A percentile compares a stretch with the other conserved stretches of the same genome.
Conservation (phyloP, 73 alveolate species). For the Symbiodinium pilosum region DNA sequence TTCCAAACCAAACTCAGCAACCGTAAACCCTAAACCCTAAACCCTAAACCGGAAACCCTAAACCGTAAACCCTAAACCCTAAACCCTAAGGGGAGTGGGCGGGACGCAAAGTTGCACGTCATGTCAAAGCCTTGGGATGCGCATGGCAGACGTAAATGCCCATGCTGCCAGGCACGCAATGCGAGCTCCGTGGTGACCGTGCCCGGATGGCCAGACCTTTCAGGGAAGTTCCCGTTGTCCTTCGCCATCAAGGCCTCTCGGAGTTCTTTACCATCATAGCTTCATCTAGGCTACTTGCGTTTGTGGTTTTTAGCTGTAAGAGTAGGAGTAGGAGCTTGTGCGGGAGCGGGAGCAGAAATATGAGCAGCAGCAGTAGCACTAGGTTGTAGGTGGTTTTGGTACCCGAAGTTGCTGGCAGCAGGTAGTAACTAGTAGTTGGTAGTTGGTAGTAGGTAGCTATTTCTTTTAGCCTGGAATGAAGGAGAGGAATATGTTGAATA, state of each 20-base stretch:
- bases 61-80: neutral
- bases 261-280: neutral
- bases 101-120: neutral
- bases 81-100: neutral
- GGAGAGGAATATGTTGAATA: too few relatives aligned
- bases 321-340: too few relatives aligned
- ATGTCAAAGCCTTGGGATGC: neutral
- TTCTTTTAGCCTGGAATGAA: too few relatives aligned
- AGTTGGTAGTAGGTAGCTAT: too few relatives aligned
- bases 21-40: neutral
- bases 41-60: neutral
- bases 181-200: slow-evolving; percentile 59
- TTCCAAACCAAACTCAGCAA: neutral
- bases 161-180: slow-evolving; percentile 28
- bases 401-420: too few relatives aligned
- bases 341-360: too few relatives aligned
- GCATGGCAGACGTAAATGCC: neutral
- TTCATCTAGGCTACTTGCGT: too few relatives aligned
- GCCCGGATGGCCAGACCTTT: slow-evolving; percentile 61
- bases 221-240: slow-evolving; percentile 56
- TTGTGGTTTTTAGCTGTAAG: too few relatives aligned
- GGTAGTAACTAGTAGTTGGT: too few relatives aligned
- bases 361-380: too few relatives aligned
- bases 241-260: slow-evolving; percentile 88
- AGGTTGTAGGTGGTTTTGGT: too few relatives aligned